Conservation (phyloP, 2,329 filamentous ascomycete species). For the Coniella vitis region DNA sequence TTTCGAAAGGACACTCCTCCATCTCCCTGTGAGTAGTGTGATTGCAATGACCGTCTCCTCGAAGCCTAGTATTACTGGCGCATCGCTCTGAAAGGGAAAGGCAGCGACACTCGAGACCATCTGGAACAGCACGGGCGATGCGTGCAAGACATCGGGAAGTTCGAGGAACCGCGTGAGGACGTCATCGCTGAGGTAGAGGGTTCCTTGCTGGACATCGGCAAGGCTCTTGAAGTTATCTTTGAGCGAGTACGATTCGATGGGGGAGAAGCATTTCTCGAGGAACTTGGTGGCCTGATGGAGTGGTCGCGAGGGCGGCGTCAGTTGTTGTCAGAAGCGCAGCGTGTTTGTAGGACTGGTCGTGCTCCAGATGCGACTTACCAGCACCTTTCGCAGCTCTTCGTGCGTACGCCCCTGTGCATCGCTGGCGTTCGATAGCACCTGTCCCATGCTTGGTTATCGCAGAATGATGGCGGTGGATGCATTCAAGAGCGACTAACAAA, state of each 20-base stretch:
- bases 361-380: constrained; percentile 32
- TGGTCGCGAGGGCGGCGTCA: constrained; percentile 5
- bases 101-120: constrained; percentile 65
- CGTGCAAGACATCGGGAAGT: constrained; percentile 62
- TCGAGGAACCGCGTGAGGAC: constrained; percentile 67
- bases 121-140: constrained; percentile 63
- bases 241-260: constrained; percentile 66
- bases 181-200: constrained; percentile 63
- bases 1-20: constrained; percentile 54
- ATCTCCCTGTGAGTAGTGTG: constrained; percentile 65
- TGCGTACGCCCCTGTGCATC: constrained; percentile 32
- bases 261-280: constrained; percentile 62
- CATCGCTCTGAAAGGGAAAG: constrained; percentile 66
- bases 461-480: too few species aligned
- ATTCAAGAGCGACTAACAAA: too few species aligned
- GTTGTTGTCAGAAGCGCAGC: neutral
- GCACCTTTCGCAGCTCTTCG: constrained; percentile 43
- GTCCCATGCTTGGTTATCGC: constrained; percentile 5
- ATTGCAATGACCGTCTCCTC: constrained; percentile 67
- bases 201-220: constrained; percentile 54
- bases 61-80: constrained; percentile 62
- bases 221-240: constrained; percentile 66
- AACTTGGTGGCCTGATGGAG: constrained; percentile 53
- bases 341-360: neutral
- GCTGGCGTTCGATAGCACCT: constrained; percentile 7